Evolutionary conservation across 129 eudicot genomes (phyloP).

Genomic region (Gnaphalium uliginosum): DNA sequence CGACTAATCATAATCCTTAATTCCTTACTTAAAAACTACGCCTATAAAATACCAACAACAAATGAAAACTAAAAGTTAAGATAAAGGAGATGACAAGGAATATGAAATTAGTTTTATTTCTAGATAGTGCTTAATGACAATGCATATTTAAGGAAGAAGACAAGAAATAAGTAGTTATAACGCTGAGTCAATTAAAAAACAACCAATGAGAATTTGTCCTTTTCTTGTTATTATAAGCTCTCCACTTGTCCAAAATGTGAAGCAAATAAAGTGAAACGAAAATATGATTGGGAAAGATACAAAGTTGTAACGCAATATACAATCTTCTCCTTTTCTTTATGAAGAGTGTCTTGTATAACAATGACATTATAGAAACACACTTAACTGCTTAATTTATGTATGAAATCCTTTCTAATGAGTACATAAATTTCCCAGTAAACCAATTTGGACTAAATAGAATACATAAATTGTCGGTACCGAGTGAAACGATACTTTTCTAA

Average conservation of each 20-base stretch:
- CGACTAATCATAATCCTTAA: neutral
- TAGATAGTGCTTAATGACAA: neutral
- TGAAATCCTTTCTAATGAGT: constrained; percentile 11
- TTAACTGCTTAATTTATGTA: neutral
- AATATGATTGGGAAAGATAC: too few species aligned
- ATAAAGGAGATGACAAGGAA: neutral
- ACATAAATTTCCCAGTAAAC: neutral
- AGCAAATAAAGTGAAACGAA: neutral
- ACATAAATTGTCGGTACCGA: constrained; percentile 23
- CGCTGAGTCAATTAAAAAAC: neutral
- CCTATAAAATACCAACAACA: neutral
- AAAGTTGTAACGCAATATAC: neutral
- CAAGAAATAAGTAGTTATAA: neutral
- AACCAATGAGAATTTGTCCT: neutral
- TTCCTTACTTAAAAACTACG: neutral
- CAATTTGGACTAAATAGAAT: constrained; percentile 24
- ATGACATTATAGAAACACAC: neutral
- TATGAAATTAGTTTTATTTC: neutral
- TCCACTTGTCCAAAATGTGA: neutral
- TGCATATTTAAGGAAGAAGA: neutral
- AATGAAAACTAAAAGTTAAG: neutral
- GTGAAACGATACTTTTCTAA: constrained; percentile 11
- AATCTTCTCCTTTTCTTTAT: constrained; percentile 7
- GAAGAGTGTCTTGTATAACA: neutral
- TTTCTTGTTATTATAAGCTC: neutral